A percentile compares a stretch with the other conserved stretches of the same genome.
Conservation (phyloP, 2,329 filamentous ascomycete species). For the Setomelanomma holmii region DNA sequence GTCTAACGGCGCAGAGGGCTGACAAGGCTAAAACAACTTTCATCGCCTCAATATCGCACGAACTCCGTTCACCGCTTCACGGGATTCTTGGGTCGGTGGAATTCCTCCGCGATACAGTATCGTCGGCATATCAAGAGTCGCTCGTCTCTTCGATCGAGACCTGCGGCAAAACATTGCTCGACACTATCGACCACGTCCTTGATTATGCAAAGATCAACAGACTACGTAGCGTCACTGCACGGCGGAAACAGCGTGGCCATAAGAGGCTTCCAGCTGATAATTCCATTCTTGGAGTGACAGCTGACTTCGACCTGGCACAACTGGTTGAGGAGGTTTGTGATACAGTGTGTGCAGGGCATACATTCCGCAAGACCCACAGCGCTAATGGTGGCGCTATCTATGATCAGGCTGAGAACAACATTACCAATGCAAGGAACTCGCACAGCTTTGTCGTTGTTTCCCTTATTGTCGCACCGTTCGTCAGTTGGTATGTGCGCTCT, state of each 20-base stretch:
- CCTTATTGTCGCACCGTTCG: conserved; percentile 36
- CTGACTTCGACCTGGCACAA: conserved; percentile 39
- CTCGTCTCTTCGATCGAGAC: conserved; percentile 44
- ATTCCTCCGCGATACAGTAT: conserved; percentile 39
- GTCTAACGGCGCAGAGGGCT: conserved; percentile 38
- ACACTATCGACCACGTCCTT: conserved; percentile 50
- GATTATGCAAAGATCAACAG: conserved; percentile 49
- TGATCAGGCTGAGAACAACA: conserved; percentile 26
- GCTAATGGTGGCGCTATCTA: conserved; percentile 30
- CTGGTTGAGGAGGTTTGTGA: conserved; percentile 62
- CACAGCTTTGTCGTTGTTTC: conserved; percentile 35
- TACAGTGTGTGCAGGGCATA: conserved; percentile 61
- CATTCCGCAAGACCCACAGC: conserved; percentile 44
- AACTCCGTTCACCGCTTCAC: conserved; percentile 65
- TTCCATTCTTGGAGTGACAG: conserved; percentile 39
- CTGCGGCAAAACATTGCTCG: conserved; percentile 48
- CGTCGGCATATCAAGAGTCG: conserved; percentile 50
- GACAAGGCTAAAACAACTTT: conserved; percentile 50
- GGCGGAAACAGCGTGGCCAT: conserved; percentile 22
- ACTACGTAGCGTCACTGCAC: conserved; percentile 29
- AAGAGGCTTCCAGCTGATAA: conserved; percentile 39
- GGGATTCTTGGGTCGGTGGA: conserved; percentile 61
- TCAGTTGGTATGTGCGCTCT: conserved; percentile 38
- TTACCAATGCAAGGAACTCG: conserved; percentile 23
- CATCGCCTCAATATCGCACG: conserved; percentile 52